These are phyloP conservation scores for Gnetum montanum DNA, from an alignment of 75 land plant genomes.

Conservation along the genomic window DNA sequence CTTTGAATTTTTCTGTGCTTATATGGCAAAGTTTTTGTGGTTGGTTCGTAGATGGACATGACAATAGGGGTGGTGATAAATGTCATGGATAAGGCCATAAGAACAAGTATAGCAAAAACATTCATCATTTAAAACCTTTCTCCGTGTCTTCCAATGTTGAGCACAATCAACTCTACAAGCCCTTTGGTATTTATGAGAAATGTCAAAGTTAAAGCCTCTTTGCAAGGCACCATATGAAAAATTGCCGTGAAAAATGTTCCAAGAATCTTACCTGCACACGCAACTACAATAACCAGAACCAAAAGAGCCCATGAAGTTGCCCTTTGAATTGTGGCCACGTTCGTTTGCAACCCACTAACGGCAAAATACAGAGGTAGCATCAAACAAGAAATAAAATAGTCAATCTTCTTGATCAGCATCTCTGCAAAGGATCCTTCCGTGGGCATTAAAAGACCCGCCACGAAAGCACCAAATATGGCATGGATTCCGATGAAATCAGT, in stretches of 20 bases:
- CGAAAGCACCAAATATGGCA: slow-evolving; percentile 78
- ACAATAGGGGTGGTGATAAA: slow-evolving; percentile 65
- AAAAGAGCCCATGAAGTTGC: slow-evolving; percentile 59
- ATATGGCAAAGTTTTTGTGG: slow-evolving; percentile 47
- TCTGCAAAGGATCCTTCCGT: slow-evolving; percentile 71
- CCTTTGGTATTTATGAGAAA: slow-evolving; percentile 87
- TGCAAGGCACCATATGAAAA: slow-evolving; percentile 27
- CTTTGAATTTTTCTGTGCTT: slow-evolving; percentile 46
- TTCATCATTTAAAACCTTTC: slow-evolving; percentile 76
- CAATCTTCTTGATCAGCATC: slow-evolving; percentile 69
- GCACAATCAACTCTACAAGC: slow-evolving; percentile 80
- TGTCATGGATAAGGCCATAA: slow-evolving; percentile 71
- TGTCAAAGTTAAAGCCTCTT: slow-evolving; percentile 56
- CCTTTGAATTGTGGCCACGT: slow-evolving; percentile 51
- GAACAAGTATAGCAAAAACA: slow-evolving; percentile 50
- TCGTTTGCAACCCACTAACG: slow-evolving; percentile 75
- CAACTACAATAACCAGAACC: slow-evolving; percentile 47
- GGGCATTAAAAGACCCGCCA: slow-evolving; percentile 68
- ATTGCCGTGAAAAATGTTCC: slow-evolving; percentile 58
- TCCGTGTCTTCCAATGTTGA: slow-evolving; percentile 75
- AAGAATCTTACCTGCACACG: slow-evolving; percentile 69
- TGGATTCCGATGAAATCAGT: slow-evolving; percentile 84
- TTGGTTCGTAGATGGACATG: slow-evolving; percentile 72
- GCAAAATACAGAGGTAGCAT: slow-evolving; percentile 84
- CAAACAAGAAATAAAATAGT: slow-evolving; percentile 64